Base-by-base conservation (phyloP, 768 basidiomycete species). In the Cystofilobasidium capitatum region DNA sequence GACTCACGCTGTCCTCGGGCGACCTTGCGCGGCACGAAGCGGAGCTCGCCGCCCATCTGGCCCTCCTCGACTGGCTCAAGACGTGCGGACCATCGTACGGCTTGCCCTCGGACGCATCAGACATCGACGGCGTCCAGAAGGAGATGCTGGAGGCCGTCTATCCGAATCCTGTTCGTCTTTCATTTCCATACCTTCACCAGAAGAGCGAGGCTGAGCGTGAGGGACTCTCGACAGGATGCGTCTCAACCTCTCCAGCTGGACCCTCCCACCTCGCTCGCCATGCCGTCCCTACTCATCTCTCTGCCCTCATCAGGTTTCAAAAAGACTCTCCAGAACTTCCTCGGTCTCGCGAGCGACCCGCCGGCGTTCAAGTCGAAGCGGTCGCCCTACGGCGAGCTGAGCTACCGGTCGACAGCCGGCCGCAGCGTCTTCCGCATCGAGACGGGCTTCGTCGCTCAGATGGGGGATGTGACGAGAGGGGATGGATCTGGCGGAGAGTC, bases 401-500 rank as follows among this genome's bases (percentile, higher is more conserved):
- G 79, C 69, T 83, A 82, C 71, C 44, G n/a, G 13, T 51, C 57
- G 7, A 17, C 26, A 4, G 54, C 77, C 42, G 79, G 75, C 3
- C 78, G 75, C 42, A 80, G 79, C 35, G 76, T 84, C 0, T 82
- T 83, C 73, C 76, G 82, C 13, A 76, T 82, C 70, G 79, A 80
- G 54, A 76, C 77, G 69, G 82, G 77, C 17, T 84, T 83, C 60
- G 77, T 83, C 5, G 80, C 81, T 0, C 83, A 84, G 71, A 80
- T 81, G n/a, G 82, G 82, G 8, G 82, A 84, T 71, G 75, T 83
- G 44, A 82, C 82, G 26, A 72, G 82, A 51, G 79, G 79, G 7
- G 83, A 83, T 71, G 83, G 83, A 39, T 80, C 78, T 60, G 81
- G 82, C 0, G 83, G 83, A 17, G 83, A 84, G 80, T 80, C 58